A percentile compares a stretch with the other conserved stretches of the same genome.
Conservation (phyloP, 257 asterid species). For the Leptodermis oblonga region DNA sequence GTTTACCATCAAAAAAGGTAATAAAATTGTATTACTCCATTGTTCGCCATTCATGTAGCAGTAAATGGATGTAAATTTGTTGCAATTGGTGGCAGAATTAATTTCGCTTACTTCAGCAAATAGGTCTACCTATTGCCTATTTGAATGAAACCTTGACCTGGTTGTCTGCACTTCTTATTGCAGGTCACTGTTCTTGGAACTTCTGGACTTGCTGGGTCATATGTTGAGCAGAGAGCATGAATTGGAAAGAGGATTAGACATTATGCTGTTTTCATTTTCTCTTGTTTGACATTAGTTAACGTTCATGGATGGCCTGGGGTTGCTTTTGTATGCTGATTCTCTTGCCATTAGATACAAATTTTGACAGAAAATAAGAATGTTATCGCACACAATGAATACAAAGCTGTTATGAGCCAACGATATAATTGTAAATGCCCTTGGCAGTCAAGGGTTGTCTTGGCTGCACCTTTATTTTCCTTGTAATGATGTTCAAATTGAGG, state of each 20-base stretch:
- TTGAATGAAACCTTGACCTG: background rate
- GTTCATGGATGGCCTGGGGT: background rate
- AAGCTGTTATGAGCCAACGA: background rate
- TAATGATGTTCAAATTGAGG: too few relatives aligned
- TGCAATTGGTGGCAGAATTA: background rate
- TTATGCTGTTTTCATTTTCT: conserved; percentile 2
- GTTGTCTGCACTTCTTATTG: conserved; percentile 18
- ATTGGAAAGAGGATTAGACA: conserved; percentile 14
- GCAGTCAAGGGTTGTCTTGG: background rate
- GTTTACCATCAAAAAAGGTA: background rate
- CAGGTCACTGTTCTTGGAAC: conserved; percentile 96
- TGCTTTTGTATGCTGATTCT: conserved; percentile 21
- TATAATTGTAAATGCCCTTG: background rate
- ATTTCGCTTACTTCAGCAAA: background rate
- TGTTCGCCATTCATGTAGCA: background rate
- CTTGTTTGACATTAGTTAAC: background rate
- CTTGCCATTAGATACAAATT: conserved; percentile 9
- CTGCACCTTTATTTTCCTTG: too few relatives aligned
- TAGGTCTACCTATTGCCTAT: too few relatives aligned
- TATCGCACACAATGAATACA: background rate
- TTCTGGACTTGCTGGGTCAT: conserved; percentile 95
- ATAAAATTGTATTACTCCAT: background rate
- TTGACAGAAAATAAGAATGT: conserved; percentile 12
- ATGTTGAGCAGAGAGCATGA: conserved; percentile 87
- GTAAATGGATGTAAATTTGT: background rate